A percentile compares a stretch with the other conserved stretches of the same genome.
Evolutionary conservation across 306 rosid genomes (phyloP).

Genomic region (Cicer yamashitae): DNA sequence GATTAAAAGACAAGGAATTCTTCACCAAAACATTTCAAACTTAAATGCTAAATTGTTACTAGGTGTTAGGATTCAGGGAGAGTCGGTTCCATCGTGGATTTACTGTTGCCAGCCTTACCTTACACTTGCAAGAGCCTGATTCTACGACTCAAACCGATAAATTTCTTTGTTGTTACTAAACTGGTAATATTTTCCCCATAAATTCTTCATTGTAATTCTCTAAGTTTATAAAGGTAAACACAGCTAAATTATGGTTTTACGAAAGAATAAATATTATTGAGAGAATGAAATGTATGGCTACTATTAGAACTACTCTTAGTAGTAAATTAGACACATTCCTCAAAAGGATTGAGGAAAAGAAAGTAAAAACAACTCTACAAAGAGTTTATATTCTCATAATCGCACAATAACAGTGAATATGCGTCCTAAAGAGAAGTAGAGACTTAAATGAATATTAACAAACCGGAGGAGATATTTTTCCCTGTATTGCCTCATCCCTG

Average conservation of each 20-base stretch:
- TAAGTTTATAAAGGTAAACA: constrained; percentile 13
- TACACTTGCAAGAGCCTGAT: background rate
- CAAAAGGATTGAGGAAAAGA: constrained; percentile 8
- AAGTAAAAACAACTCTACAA: background rate
- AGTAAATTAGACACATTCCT: constrained; percentile 12
- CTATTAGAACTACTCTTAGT: background rate
- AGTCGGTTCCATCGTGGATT: background rate
- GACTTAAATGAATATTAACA: constrained; percentile 46
- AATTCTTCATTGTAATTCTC: background rate
- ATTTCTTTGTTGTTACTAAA: background rate
- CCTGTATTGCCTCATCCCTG: constrained; percentile 75
- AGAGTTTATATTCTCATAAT: background rate
- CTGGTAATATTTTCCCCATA: background rate
- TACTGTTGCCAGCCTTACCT: background rate
- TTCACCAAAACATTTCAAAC: background rate
- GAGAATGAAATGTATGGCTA: no score
- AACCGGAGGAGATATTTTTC: constrained; percentile 75
- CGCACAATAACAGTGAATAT: background rate
- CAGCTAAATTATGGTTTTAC: background rate
- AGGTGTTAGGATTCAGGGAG: background rate
- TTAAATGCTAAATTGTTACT: background rate
- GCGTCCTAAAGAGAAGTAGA: constrained; percentile 21
- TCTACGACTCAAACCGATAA: background rate
- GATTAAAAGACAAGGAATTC: constrained; percentile 6
- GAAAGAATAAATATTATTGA: background rate